phyloP scores from a whole-genome alignment of 306 rosid species.

The Glycyrrhiza uralensis region DNA sequence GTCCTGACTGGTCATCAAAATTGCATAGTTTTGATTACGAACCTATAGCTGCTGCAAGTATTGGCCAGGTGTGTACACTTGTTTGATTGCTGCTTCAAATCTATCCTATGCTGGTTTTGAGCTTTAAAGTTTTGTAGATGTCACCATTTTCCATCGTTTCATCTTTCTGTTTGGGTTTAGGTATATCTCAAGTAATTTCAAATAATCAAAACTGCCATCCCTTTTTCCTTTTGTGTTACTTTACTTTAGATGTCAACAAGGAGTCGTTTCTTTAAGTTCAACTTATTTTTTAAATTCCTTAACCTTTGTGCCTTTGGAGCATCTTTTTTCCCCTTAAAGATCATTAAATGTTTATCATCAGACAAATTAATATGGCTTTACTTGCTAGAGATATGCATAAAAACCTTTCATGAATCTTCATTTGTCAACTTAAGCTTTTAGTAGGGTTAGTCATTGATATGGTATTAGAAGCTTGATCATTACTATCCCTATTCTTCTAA shows the following conservation, averaged over 20 bases:
- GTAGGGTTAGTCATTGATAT: neutral
- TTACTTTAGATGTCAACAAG: neutral
- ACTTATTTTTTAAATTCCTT: neutral
- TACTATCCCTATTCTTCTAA: neutral
- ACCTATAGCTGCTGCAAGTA: slow-evolving; percentile 94
- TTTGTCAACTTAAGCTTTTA: neutral
- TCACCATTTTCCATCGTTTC: slow-evolving; percentile 1
- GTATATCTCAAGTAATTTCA: neutral
- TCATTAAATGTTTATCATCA: neutral
- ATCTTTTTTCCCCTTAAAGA: neutral
- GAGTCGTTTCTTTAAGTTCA: neutral
- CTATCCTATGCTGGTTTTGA: neutral
- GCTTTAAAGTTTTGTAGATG: neutral
- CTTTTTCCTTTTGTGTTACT: neutral
- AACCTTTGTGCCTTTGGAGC: neutral
- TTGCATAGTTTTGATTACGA: slow-evolving; percentile 81
- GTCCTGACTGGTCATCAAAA: slow-evolving; percentile 74
- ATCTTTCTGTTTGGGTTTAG: neutral
- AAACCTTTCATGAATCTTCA: neutral
- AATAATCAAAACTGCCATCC: neutral
- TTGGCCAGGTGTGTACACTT: slow-evolving; percentile 74
- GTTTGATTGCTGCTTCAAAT: neutral
- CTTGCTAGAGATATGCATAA: neutral
- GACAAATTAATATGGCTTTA: neutral
- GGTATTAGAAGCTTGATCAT: neutral